phyloP scores from a whole-genome alignment of 352 stramenopile species.

The Aphanomyces invadans region DNA sequence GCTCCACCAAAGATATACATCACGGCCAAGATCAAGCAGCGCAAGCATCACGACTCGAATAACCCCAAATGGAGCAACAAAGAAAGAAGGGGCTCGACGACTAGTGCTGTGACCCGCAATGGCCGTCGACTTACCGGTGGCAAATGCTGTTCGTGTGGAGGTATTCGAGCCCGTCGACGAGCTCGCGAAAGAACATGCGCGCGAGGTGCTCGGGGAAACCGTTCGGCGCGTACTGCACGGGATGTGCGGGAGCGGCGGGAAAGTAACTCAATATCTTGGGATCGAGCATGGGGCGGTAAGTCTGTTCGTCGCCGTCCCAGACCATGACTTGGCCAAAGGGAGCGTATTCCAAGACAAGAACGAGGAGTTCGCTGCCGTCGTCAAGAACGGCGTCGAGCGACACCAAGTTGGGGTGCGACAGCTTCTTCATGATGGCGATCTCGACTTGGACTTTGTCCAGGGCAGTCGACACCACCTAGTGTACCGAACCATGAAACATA shows the following conservation, averaged over 20 bases:
- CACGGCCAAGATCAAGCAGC: no score
- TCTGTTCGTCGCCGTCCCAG: conserved; percentile 49
- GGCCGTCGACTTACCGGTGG: no score
- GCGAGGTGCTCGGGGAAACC: conserved; percentile 49
- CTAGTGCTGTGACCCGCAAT: no score
- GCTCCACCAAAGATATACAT: no score
- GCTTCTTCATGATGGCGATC: conserved; percentile 87
- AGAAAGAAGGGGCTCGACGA: neutral
- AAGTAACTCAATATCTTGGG: conserved; percentile 17
- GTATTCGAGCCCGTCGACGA: conserved; percentile 74
- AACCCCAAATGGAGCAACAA: no score
- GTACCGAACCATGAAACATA: neutral
- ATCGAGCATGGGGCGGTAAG: conserved; percentile 38
- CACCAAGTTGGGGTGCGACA: conserved; percentile 65
- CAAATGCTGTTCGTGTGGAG: conserved; percentile 82
- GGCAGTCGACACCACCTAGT: conserved; percentile 60
- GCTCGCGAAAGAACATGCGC: conserved; percentile 54
- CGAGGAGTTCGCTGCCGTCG: conserved; percentile 71
- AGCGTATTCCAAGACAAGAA: conserved; percentile 82
- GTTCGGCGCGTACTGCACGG: conserved; percentile 20
- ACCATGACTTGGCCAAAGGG: conserved; percentile 77
- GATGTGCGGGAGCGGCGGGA: neutral
- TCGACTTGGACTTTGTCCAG: conserved; percentile 83
- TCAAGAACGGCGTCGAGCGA: conserved; percentile 79
- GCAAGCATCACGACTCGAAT: neutral